These are phyloP conservation scores for Abrus pulchellus DNA, from an alignment of 306 rosid genomes.

Conservation along the genomic window DNA sequence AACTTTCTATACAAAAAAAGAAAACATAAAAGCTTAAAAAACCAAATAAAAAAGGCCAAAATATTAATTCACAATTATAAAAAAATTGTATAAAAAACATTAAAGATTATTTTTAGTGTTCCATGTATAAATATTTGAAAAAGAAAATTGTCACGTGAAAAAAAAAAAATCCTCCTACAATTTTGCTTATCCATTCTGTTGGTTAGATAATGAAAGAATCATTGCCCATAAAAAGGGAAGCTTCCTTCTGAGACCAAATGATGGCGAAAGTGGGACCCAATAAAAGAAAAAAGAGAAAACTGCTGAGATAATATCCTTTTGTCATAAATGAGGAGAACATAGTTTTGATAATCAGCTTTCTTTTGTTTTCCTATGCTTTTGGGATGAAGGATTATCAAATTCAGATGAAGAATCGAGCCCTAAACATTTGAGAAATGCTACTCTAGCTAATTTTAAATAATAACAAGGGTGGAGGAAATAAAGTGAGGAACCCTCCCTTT, in stretches of 20 bases:
- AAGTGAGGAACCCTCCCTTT: slow-evolving; percentile 54
- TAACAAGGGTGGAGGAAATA: slow-evolving; percentile 80
- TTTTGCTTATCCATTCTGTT: too few relatives aligned
- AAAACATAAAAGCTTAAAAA: too few relatives aligned
- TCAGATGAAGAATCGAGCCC: slow-evolving; percentile 72
- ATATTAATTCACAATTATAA: too few relatives aligned
- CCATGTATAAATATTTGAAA: too few relatives aligned
- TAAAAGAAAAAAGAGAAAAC: neutral
- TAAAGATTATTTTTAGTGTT: too few relatives aligned
- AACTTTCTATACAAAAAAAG: too few relatives aligned
- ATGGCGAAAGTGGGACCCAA: neutral
- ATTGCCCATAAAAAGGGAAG: neutral
- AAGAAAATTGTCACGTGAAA: too few relatives aligned
- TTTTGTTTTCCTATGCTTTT: slow-evolving; percentile 52
- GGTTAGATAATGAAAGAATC: neutral
- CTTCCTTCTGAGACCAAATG: neutral
- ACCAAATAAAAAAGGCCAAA: too few relatives aligned
- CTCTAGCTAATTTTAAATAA: slow-evolving; percentile 71
- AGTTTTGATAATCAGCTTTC: slow-evolving; percentile 48
- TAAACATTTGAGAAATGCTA: slow-evolving; percentile 82
- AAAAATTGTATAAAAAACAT: too few relatives aligned
- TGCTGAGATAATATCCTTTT: neutral
- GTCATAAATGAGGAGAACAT: slow-evolving; percentile 18
- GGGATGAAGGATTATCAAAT: slow-evolving; percentile 55
- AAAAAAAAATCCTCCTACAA: too few relatives aligned